Conservation (phyloP, 305 asterid genomes). For the Solanum hybrid region DNA sequence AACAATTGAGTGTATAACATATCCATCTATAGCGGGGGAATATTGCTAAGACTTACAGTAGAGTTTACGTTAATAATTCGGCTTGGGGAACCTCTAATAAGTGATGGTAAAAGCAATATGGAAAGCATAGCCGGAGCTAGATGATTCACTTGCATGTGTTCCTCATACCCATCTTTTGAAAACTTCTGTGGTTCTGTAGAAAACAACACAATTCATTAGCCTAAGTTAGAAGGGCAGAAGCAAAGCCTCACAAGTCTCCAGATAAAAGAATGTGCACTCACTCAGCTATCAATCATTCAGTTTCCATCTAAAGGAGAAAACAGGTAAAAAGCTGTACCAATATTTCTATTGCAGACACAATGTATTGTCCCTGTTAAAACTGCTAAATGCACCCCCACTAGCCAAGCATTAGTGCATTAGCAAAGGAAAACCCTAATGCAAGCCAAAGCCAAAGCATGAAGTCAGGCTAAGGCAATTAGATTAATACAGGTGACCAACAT, state of each 20-base stretch:
- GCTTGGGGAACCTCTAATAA: conserved; percentile 93
- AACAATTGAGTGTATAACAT: background rate
- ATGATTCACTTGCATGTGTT: conserved; percentile 96
- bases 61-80: conserved; percentile 55
- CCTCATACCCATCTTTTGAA: conserved; percentile 81
- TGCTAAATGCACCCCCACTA: background rate
- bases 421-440: background rate
- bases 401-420: background rate
- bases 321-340: background rate
- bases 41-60: conserved; percentile 45
- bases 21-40: background rate
- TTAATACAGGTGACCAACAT: background rate
- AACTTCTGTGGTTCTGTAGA: conserved; percentile 78
- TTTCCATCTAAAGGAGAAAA: background rate
- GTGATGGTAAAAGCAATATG: conserved; percentile 79
- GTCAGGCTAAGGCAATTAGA: background rate
- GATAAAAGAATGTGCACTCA: background rate
- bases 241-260: background rate
- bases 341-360: background rate
- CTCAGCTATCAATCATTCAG: background rate
- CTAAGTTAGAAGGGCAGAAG: background rate
- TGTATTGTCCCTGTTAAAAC: background rate
- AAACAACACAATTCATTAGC: background rate
- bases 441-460: background rate
- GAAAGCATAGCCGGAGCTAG: conserved; percentile 93